These are phyloP conservation scores for Cnidoscolus chayamansa DNA, from an alignment of 441 rosid genomes.

Conservation along the genomic window DNA sequence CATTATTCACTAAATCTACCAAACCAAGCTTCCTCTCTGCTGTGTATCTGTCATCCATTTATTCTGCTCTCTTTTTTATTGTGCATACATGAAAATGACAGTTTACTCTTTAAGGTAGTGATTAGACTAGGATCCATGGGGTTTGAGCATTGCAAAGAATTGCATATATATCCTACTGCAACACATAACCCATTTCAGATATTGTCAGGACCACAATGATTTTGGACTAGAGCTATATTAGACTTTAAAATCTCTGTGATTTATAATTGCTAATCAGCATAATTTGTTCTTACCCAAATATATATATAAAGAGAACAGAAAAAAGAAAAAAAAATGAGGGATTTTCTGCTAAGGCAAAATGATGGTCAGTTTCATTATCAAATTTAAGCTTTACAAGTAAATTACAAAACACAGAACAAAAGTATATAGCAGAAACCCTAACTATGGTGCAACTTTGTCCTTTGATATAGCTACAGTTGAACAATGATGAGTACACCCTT, in stretches of 20 bases:
- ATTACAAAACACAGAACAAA: not conserved
- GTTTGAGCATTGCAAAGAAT: not conserved
- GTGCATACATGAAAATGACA: slow-evolving; percentile 16
- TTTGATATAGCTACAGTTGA: not conserved
- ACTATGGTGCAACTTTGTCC: not conserved
- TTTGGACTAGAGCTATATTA: no score
- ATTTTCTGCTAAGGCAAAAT: not conserved
- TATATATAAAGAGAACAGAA: no score
- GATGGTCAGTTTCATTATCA: not conserved
- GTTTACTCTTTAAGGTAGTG: not conserved
- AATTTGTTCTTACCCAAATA: no score
- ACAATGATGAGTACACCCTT: not conserved
- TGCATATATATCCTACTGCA: slow-evolving; percentile 1
- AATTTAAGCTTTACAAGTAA: slow-evolving; percentile 14
- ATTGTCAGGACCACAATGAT: not conserved
- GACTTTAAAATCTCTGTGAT: no score
- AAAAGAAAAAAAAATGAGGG: no score
- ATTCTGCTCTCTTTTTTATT: not conserved
- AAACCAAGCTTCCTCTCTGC: not conserved
- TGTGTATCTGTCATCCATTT: not conserved
- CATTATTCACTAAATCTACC: not conserved
- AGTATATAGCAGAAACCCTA: not conserved
- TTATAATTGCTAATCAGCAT: no score
- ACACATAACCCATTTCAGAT: not conserved
- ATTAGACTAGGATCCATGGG: not conserved